Base-by-base conservation (phyloP, 2,329 filamentous ascomycete species). In the Lasiodiplodia hormozganensis region DNA sequence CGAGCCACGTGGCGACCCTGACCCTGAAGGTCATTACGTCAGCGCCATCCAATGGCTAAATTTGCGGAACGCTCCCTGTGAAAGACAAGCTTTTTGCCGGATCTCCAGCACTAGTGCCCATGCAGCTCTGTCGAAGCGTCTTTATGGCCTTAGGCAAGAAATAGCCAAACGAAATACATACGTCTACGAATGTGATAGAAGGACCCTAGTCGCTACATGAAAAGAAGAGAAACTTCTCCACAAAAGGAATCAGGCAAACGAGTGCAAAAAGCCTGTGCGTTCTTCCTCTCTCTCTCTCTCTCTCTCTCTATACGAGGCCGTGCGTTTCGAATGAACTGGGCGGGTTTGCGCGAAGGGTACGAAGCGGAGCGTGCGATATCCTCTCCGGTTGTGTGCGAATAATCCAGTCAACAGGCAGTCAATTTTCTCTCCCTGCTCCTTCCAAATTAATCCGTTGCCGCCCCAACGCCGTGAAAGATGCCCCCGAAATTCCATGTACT, bases 101-200 rank as follows among this genome's bases (percentile, higher is more conserved):
- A 47, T 47, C 43, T 47, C 43, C 43, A 21, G 43, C 43, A 47
- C 43, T 47, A 47, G 43, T 47, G 18, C 21, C 43, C 18, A 47
- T 4, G n/a, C n/a, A 21, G 18, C 18, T 18, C 7, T 47, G 43
- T 47, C 43, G 7, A 47, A 47, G n/a, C 43, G 43, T 21, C 43
- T 11, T 14, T 8, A 3, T 8, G 43, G n/a, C 14, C 4, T 43
- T 7, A 18, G 14, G 18, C 53, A n/a, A 43, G 34, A 43, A 25
- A 36, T 47, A n/a, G n/a, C n/a, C 18, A 25, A 62, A 64, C 18
- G 43, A 38, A 64, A 64, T 64, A 52, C 60, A 64, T 64, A 64
- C 28, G 18, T 36, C 60, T 64, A 64, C 60, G 28, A 64, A 64
- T n/a, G 28, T 40, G 18, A 64, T 52, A 31, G 31, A 53, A 28